phyloP scores from a whole-genome alignment of 1,284 basidiomycete species.

The Taiwanofungus camphoratus region DNA sequence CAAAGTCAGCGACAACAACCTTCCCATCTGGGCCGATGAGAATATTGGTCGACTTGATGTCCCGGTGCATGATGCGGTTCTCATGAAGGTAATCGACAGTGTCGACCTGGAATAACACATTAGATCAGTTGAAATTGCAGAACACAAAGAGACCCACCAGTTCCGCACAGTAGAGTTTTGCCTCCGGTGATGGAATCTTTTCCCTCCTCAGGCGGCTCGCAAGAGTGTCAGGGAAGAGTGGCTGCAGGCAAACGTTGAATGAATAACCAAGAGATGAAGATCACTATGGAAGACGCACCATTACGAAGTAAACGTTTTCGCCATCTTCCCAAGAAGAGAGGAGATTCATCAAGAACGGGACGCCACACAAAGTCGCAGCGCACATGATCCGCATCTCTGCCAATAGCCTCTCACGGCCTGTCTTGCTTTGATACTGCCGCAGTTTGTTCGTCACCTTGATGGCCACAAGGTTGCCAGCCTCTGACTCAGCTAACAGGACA shows the following conservation, averaged over 20 bases:
- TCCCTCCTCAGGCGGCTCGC: not conserved
- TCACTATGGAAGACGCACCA: slow-evolving; percentile 15
- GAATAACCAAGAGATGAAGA: no score
- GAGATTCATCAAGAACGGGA: slow-evolving; percentile 11
- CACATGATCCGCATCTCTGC: slow-evolving; percentile 10
- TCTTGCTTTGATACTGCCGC: not conserved
- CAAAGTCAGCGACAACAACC: slow-evolving; percentile 43
- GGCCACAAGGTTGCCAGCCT: slow-evolving; percentile 5
- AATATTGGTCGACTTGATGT: slow-evolving; percentile 62
- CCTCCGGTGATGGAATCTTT: slow-evolving; percentile 3
- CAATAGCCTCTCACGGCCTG: slow-evolving; percentile 1
- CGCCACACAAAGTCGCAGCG: not conserved
- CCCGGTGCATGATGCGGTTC: slow-evolving; percentile 26
- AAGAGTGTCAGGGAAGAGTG: slow-evolving; percentile 1
- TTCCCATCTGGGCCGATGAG: slow-evolving; percentile 55
- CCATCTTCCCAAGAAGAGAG: slow-evolving; percentile 19
- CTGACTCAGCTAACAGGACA: slow-evolving; percentile 4
- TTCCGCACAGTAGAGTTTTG: slow-evolving; percentile 14
- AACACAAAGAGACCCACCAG: slow-evolving; percentile 9
- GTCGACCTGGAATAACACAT: slow-evolving; percentile 9
- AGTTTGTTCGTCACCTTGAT: slow-evolving; percentile 10
- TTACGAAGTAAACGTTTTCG: slow-evolving; percentile 18
- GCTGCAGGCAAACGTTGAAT: no score
- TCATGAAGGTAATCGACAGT: slow-evolving; percentile 12
- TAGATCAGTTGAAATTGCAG: not conserved